Evolutionary conservation across 805 yeast genomes (phyloP).

Genomic region (Candida silvicultrix): DNA sequence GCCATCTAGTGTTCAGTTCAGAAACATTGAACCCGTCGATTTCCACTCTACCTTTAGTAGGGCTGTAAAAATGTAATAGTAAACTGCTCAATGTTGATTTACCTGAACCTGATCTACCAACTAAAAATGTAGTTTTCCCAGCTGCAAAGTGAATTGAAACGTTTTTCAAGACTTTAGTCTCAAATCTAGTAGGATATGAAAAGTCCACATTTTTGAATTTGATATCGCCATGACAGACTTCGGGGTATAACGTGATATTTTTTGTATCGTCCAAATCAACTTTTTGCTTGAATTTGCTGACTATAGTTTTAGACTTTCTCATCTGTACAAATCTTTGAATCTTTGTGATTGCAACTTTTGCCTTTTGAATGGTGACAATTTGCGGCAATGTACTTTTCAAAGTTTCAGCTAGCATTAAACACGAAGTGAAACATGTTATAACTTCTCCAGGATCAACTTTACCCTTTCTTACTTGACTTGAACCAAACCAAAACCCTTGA

Average conservation of each 20-base stretch:
- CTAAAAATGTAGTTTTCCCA: slow-evolving; percentile 49
- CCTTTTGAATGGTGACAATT: slow-evolving; percentile 60
- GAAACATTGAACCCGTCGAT: slow-evolving; percentile 49
- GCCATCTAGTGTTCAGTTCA: slow-evolving; percentile 40
- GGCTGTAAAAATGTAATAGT: slow-evolving; percentile 51
- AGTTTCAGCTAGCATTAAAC: slow-evolving; percentile 63
- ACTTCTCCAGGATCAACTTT: slow-evolving; percentile 55
- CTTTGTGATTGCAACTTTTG: slow-evolving; percentile 57
- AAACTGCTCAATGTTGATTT: slow-evolving; percentile 76
- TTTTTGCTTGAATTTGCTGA: slow-evolving; percentile 7
- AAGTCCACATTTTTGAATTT: slow-evolving; percentile 53
- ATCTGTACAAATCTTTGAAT: slow-evolving; percentile 35
- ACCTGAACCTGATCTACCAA: slow-evolving; percentile 92
- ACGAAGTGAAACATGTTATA: slow-evolving; percentile 77
- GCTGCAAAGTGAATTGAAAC: slow-evolving; percentile 40
- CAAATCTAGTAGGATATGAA: slow-evolving; percentile 53
- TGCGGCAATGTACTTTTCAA: slow-evolving; percentile 51
- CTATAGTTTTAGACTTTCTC: slow-evolving; percentile 3
- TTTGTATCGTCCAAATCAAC: slow-evolving; percentile 8
- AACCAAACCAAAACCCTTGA: slow-evolving; percentile 92
- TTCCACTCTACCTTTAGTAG: slow-evolving; percentile 45
- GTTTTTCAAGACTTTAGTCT: slow-evolving; percentile 38
- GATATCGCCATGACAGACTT: slow-evolving; percentile 40
- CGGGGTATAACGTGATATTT: slow-evolving; percentile 18
- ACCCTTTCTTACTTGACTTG: slow-evolving; percentile 49